phyloP scores from a whole-genome alignment of 176 grass and related monocot species.

The Metroxylon sagu region DNA sequence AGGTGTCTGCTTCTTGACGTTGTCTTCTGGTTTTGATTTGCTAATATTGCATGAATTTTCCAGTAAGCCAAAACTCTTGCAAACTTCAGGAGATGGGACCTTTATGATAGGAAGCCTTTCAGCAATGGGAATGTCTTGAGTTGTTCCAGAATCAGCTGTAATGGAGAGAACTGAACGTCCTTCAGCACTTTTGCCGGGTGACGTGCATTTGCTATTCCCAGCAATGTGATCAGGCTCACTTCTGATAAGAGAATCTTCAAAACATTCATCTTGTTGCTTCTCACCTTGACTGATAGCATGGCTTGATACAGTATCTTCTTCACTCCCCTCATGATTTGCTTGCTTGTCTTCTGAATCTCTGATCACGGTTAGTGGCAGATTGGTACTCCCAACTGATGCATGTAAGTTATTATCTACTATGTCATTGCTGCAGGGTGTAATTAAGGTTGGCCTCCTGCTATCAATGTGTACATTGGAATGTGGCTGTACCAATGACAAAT shows the following conservation, averaged over 20 bases:
- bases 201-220: constrained; percentile 13
- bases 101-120: neutral
- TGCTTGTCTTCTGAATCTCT: constrained; percentile 10
- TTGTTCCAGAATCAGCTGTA: neutral
- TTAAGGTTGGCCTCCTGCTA: constrained; percentile 16
- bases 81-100: constrained; percentile 9
- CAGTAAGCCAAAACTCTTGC: constrained; percentile 7
- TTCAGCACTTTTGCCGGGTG: neutral
- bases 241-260: constrained; percentile 6
- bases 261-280: constrained; percentile 8
- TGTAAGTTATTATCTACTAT: constrained; percentile 41
- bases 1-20: constrained; percentile 16
- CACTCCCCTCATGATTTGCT: constrained; percentile 23
- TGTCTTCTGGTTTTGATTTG: constrained; percentile 14
- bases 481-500: neutral
- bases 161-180: neutral
- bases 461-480: constrained; percentile 13
- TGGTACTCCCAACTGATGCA: constrained; percentile 36
- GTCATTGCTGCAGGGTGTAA: constrained; percentile 21
- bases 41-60: neutral
- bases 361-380: constrained; percentile 24
- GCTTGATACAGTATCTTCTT: constrained; percentile 36
- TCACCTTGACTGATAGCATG: constrained; percentile 20
- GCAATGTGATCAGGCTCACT: constrained; percentile 8
- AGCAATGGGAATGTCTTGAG: neutral